Evolutionary conservation across 1,139 yeast genomes (phyloP).

Genomic region (Candida frijolesensis): DNA sequence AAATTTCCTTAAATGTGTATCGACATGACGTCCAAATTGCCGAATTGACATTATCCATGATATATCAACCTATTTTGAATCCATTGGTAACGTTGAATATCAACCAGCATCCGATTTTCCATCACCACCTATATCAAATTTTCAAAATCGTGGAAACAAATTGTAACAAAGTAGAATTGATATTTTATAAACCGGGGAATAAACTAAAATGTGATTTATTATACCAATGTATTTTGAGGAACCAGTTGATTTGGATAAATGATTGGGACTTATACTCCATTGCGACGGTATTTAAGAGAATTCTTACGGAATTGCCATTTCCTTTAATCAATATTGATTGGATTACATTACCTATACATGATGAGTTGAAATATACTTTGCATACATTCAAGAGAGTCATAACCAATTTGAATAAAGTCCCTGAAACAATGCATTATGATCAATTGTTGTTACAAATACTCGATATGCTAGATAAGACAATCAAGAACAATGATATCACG

Average conservation of each 20-base stretch:
- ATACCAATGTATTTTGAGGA: constrained; percentile 54
- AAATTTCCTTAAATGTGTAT: constrained; percentile 78
- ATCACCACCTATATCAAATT: constrained; percentile 50
- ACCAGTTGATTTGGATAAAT: constrained; percentile 56
- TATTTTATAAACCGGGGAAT: constrained; percentile 63
- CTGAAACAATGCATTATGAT: constrained; percentile 18
- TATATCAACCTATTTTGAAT: constrained; percentile 25
- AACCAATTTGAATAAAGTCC: constrained; percentile 10
- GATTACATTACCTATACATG: constrained; percentile 51
- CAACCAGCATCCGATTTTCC: constrained; percentile 32
- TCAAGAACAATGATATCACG: constrained; percentile 34
- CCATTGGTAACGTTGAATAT: constrained; percentile 24
- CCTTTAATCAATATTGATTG: constrained; percentile 47
- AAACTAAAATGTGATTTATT: constrained; percentile 52
- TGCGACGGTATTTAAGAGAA: constrained; percentile 53
- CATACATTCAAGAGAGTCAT: constrained; percentile 26
- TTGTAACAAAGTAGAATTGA: constrained; percentile 46
- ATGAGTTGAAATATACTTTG: constrained; percentile 43
- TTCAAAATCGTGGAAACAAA: constrained; percentile 49
- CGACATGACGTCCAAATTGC: constrained; percentile 37
- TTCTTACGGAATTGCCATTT: constrained; percentile 45
- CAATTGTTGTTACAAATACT: constrained; percentile 42
- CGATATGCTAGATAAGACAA: constrained; percentile 39
- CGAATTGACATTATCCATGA: constrained; percentile 22
- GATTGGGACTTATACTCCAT: constrained; percentile 67